Conservation (phyloP, 108 stramenopile species). For the Pseudonitzschia pungens region DNA sequence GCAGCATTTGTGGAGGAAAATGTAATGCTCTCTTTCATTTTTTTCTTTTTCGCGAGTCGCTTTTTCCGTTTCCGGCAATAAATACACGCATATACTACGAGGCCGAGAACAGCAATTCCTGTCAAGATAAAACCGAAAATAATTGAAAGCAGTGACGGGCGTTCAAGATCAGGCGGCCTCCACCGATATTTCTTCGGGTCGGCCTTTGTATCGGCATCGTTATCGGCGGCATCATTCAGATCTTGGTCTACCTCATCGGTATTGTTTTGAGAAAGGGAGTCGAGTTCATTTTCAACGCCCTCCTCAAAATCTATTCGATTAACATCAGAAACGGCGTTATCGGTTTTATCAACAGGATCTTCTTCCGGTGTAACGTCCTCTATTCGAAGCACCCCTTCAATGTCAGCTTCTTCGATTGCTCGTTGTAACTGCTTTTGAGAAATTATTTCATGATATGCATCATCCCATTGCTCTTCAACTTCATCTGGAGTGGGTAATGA, state of each 20-base stretch:
- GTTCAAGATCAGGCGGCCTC: conserved; percentile 3
- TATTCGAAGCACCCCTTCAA: conserved; percentile 22
- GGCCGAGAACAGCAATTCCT: conserved; percentile 15
- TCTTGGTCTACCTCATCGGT: not conserved
- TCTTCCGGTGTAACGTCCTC: conserved; percentile 2
- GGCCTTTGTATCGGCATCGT: not conserved
- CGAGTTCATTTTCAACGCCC: not conserved
- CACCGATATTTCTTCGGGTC: not conserved
- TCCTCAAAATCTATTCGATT: not conserved
- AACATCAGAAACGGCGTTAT: not conserved
- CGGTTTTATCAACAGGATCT: not conserved
- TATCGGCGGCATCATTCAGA: not conserved
- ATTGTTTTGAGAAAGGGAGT: conserved; percentile 1
- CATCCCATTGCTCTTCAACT: conserved; percentile 6
- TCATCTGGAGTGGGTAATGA: conserved; percentile 12
- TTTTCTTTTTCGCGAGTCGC: conserved; percentile 18
- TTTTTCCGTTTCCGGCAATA: conserved; percentile 34
- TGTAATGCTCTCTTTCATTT: conserved; percentile 16
- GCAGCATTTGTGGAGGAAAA: not conserved
- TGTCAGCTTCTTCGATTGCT: conserved; percentile 1
- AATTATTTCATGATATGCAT: not conserved
- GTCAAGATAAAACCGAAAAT: conserved; percentile 41
- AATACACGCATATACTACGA: conserved; percentile 29
- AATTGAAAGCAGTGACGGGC: conserved; percentile 36
- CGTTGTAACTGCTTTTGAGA: conserved; percentile 11